Evolutionary conservation across 1,139 yeast species (phyloP), one percentile per base, ranked within the genome.

Genomic region (Protomyces lactucae-debilis): DNA sequence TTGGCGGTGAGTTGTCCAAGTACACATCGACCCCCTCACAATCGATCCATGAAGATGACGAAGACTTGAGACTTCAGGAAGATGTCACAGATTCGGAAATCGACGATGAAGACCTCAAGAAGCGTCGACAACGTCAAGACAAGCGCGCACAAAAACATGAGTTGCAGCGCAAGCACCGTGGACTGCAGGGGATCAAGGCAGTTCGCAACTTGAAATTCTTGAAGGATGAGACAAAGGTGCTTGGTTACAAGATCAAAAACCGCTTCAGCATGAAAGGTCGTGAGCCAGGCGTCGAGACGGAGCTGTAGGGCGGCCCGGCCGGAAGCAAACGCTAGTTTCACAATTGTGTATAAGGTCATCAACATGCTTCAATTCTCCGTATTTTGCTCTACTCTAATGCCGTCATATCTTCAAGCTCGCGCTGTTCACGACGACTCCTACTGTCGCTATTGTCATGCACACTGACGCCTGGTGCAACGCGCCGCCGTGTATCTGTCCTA

Each of bases 251-350:
- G 37, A 23, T 60, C 48, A 55, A 39, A 21, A 56, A 32, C 40
- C 57, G 46, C 25, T 56, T 61, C 53, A 52, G 59, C 32, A 51
- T 61, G 57, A 59, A 61, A n/a, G 65, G 61, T 23, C 51, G 65
- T 14, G 39, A 55, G 35, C 65, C 65, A 5, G 65, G 46, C 23
- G 64, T 60, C 2, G 64, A 60, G 52, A 54, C 60, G 14, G 64
- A 60, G 43, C 8, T 60, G n/a, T 60, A 43, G 56, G 21, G 10
- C 21, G 2, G 18, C 25, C 14, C 18, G 23, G 23, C 23, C n/a
- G 14, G 9, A 12, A 39, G n/a, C n/a, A 4, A 28, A 5, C 32
- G 32, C 32, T 28, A 28, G 32, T 28, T 28, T 28, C 32, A 5
- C 32, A 28, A 28, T 37, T 37, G 43, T n/a, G 43, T 4, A 37